Evolutionary conservation across 1,139 yeast species (phyloP), one percentile per base, ranked within the genome.

Genomic region (Ashbya aceris): DNA sequence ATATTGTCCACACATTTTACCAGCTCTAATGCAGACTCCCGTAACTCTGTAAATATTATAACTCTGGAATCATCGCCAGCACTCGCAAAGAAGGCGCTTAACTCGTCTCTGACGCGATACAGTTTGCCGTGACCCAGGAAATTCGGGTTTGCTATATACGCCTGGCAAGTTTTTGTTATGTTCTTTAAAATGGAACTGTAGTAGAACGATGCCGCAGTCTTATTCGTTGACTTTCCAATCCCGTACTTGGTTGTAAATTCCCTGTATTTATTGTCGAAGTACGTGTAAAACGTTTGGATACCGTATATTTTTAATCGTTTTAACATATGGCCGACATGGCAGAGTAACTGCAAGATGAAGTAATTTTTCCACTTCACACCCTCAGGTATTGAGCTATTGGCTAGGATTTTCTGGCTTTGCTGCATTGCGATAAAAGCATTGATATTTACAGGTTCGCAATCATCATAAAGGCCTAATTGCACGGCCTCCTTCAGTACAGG

Each of bases 11-110:
- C 69, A 2, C 78, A 73, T 45, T 77, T 75, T 1, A 85, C 86
- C 41, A 93, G 82, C 49, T 87, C 96, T 30, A 85, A 67, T 0
- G 97, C 97, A 4, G 95, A 82, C 48, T 84, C 94, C 55, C 99
- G 73, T 48, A 77, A 75, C 56, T 87, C 96, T 0, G 95, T 84
- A 58, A 91, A 91, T 0, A 91, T 72, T 40, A 91, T 91, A 1
- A 82, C 94, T 49, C 85, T 74, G 1, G 95, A 83, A 40, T 73
- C 70, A 9, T 61, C 56, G 13, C 60, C 57, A 1, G 64, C 57
- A 8, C 63, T 57, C 4, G 62, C 55, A 45, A 82, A 79, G 55
- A 85, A 87, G 2, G 61, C 62, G 1, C 62, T 56, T 34, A 87
- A 59, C 50, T 83, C 83, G 8, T 73, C 73, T 34, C 77, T 66